Evolutionary conservation across 2,329 filamentous ascomycete species (phyloP).

Genomic region (Fusarium decemcellulare): DNA sequence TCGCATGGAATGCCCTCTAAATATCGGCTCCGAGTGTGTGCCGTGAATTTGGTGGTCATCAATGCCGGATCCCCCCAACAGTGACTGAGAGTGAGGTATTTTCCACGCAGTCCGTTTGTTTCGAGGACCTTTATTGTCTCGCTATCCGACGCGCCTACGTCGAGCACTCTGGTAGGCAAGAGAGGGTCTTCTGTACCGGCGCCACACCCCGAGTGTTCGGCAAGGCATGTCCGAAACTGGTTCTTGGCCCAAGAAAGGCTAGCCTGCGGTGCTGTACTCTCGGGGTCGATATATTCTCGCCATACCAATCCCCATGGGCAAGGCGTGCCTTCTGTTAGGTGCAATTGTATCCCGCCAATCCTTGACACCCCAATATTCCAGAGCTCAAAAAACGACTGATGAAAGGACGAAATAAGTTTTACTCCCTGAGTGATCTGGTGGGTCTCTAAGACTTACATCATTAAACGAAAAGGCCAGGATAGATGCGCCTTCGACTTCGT

Average conservation of each 20-base stretch:
- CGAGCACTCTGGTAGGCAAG: background rate
- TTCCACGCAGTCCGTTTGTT: background rate
- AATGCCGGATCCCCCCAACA: background rate
- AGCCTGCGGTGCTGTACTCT: background rate
- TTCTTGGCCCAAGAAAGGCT: background rate
- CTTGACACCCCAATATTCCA: background rate
- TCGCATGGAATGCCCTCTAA: background rate
- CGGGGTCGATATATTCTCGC: fast-evolving
- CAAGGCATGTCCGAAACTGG: background rate
- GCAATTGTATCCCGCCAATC: background rate
- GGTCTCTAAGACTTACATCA: background rate
- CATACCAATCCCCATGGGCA: background rate
- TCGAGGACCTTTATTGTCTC: background rate
- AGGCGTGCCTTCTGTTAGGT: background rate
- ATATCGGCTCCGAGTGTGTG: background rate
- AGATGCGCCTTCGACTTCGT: background rate
- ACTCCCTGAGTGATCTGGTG: background rate
- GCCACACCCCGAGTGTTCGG: background rate
- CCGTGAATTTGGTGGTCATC: conserved; percentile 3
- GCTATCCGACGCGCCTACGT: background rate
- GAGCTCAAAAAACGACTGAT: background rate
- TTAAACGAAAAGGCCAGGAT: background rate
- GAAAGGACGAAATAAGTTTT: too few species aligned
- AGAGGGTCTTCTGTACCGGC: background rate
- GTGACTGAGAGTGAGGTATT: background rate